Evolutionary conservation across 805 yeast genomes (phyloP).

Genomic region (Candida pseudofarinosa): DNA sequence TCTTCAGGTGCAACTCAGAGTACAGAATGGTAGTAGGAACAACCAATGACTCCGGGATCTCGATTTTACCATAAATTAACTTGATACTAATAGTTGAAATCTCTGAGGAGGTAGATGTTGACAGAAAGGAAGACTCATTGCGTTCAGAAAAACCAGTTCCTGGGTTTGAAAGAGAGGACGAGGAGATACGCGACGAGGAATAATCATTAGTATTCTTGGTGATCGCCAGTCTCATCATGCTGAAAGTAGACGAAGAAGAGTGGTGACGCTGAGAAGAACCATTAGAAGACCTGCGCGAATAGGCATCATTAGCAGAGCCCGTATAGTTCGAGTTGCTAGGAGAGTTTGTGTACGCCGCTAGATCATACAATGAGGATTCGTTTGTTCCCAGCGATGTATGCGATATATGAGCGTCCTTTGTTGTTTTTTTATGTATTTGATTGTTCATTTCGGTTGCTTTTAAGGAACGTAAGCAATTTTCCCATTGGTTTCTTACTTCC

Average conservation of each 20-base stretch:
- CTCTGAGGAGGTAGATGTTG: conserved; percentile 9
- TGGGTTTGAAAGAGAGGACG: conserved; percentile 13
- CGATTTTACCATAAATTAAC: conserved; percentile 29
- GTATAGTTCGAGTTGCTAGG: conserved; percentile 6
- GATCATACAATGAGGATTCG: conserved; percentile 23
- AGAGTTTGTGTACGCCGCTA: conserved; percentile 14
- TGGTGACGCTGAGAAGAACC: conserved; percentile 34
- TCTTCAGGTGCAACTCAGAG: conserved; percentile 60
- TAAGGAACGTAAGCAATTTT: conserved; percentile 51
- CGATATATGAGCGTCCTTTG: conserved; percentile 28
- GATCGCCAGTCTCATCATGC: conserved; percentile 38
- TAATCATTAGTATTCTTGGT: conserved; percentile 17
- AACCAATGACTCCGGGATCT: conserved; percentile 22
- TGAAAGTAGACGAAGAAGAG: conserved; percentile 39
- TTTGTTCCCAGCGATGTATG: conserved; percentile 15
- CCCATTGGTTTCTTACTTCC: conserved; percentile 84
- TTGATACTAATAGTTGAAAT: conserved; percentile 17
- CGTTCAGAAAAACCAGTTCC: conserved; percentile 5
- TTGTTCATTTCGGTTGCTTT: conserved; percentile 39
- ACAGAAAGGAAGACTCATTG: conserved; percentile 14
- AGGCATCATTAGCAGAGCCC: conserved; percentile 6
- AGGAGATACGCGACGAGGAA: conserved; percentile 11
- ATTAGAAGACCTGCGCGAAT: conserved; percentile 24
- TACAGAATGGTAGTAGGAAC: conserved; percentile 29
- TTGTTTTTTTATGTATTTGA: conserved; percentile 31